These are phyloP conservation scores for Paxillus ammoniavirescens DNA, from an alignment of 768 basidiomycete species.

Conservation along the genomic window DNA sequence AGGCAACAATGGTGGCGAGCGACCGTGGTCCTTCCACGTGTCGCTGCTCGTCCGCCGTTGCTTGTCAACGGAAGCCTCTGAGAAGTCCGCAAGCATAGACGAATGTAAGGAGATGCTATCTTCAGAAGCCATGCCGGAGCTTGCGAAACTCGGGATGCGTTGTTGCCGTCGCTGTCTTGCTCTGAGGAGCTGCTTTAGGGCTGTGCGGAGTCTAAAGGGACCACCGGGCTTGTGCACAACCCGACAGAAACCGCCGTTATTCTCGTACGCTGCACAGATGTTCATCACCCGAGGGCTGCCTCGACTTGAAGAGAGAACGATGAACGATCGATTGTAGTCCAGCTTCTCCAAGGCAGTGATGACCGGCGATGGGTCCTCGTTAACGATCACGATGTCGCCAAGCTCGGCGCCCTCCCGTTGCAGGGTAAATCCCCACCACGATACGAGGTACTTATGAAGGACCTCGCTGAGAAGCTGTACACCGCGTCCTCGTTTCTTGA, in stretches of 20 bases:
- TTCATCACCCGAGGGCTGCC: conserved; percentile 62
- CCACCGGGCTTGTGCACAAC: conserved; percentile 88
- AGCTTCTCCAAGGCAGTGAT: conserved; percentile 53
- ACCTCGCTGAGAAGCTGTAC: conserved; percentile 63
- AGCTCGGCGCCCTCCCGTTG: conserved; percentile 37
- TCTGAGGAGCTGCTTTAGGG: conserved; percentile 50
- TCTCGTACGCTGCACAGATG: conserved; percentile 69
- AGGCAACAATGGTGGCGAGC: conserved; percentile 9
- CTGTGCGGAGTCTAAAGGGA: conserved; percentile 66
- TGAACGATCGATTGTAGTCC: conserved; percentile 62
- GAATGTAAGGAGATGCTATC: conserved; percentile 28
- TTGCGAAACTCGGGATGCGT: conserved; percentile 19
- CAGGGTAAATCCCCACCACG: conserved; percentile 76
- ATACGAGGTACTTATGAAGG: conserved; percentile 60
- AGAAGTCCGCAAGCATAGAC: conserved; percentile 24
- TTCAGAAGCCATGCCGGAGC: conserved; percentile 19
- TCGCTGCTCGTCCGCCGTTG: conserved; percentile 35
- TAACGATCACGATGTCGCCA: conserved; percentile 77
- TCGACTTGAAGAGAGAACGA: conserved; percentile 72
- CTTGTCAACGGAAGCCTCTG: conserved; percentile 13
- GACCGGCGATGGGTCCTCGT: conserved; percentile 70
- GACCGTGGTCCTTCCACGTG: conserved; percentile 19
- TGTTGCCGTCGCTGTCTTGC: conserved; percentile 31
- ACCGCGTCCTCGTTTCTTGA: conserved; percentile 64
- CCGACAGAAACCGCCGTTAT: conserved; percentile 85